Evolutionary conservation across 805 yeast species (phyloP), one percentile per base, ranked within the genome.

Genomic region (Lachancea nothofagi): DNA sequence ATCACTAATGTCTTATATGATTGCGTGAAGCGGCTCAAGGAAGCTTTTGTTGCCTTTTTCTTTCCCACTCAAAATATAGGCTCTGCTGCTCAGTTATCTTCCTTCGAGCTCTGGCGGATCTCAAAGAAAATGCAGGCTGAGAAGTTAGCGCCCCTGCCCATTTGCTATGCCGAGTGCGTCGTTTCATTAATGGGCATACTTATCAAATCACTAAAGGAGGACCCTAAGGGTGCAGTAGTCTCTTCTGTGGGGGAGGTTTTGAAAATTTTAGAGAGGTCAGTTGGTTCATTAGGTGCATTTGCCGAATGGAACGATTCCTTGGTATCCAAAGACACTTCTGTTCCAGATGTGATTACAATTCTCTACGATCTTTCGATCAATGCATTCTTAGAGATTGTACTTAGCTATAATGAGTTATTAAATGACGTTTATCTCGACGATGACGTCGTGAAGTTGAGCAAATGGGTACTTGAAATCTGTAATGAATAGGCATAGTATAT

Each of bases 371-470:
- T 82, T 48, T 66, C 85, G 1, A 69, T 82, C 60, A 71, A 70
- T 42, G 78, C 79, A 37, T 82, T 81, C 54, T 74, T 76, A 52
- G 78, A 77, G 44, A 68, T 83, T 32, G 80, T 83, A 22, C 64
- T 82, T 26, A 72, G 73, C 49, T 83, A 78, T 57, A 80, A 80
- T 54, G 72, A 68, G 29, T 69, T 77, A 33, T 61, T 83, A 44
- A 80, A 80, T 54, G 88, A 81, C 50, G 71, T 83, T 47, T 69
- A 76, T 19, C 63, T 83, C 31, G 70, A 75, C 37, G 75, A 81
- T 3, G 76, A 77, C 33, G 83, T 83, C 4, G 75, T 76, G 51
- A 76, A 75, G 46, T 65, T 82, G 46, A 86, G 86, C 13, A 79
- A 80, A 53, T 77, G 85, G 80, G 83, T 83, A 20, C 70, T 80